Conservation (phyloP, 345 rosid genomes). For the Populus pruinosa region DNA sequence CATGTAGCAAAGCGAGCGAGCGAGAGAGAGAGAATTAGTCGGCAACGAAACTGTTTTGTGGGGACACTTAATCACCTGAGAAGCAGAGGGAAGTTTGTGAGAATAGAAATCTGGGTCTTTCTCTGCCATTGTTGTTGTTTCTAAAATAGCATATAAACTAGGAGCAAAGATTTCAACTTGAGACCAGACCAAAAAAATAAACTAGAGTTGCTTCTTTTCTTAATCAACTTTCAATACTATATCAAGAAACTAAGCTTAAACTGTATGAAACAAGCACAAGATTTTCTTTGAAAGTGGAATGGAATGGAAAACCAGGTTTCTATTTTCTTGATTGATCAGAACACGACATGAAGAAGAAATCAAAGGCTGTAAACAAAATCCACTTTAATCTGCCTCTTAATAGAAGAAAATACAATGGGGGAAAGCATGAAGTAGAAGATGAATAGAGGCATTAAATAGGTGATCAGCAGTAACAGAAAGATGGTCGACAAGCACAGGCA, state of each 20-base stretch:
- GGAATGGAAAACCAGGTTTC: background rate
- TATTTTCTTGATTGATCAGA: background rate
- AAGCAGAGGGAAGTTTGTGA: constrained; percentile 44
- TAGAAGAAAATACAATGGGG: background rate
- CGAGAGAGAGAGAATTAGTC: background rate
- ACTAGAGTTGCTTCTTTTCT: background rate
- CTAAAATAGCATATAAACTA: constrained; percentile 1
- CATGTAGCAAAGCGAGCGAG: background rate
- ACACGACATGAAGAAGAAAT: background rate
- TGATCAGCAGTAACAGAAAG: background rate
- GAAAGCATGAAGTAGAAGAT: background rate
- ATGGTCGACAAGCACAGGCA: background rate
- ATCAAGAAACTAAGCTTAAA: background rate
- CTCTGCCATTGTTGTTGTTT: constrained; percentile 38
- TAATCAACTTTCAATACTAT: background rate
- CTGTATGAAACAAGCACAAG: background rate
- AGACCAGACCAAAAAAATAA: background rate
- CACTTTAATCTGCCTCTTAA: background rate
- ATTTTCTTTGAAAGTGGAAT: background rate
- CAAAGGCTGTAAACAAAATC: background rate
- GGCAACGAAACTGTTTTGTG: background rate
- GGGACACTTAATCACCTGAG: constrained; percentile 37
- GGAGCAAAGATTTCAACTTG: background rate
- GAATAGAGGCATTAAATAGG: constrained; percentile 6
- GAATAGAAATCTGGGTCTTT: constrained; percentile 47